Conservation (phyloP, 2,329 filamentous ascomycete genomes). For the Phialemoniopsis sp. region DNA sequence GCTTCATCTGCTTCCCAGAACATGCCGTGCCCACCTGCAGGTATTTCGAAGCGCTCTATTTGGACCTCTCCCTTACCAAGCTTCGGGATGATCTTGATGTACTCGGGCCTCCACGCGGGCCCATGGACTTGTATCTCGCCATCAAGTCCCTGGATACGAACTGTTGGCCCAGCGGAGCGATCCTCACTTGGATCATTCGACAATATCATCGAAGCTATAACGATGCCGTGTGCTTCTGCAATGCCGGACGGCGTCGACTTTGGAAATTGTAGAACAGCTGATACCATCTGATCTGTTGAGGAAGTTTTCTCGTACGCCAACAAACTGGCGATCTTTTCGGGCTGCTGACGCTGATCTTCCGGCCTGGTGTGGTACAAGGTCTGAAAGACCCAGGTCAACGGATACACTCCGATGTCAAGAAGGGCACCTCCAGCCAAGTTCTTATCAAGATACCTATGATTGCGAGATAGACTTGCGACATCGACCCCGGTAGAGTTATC, state of each 20-base stretch:
- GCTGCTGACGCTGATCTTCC: too few relatives aligned
- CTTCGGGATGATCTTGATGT: too few relatives aligned
- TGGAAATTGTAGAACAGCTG: too few relatives aligned
- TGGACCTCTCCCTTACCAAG: conserved; percentile 42
- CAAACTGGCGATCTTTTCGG: conserved; percentile 65
- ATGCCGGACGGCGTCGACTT: too few relatives aligned
- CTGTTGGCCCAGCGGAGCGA: too few relatives aligned
- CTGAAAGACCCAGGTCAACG: conserved; percentile 85
- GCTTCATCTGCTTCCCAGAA: conserved; percentile 32
- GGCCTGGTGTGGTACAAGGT: conserved; percentile 73
- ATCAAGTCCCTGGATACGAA: conserved; percentile 73
- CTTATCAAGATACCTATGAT: conserved; percentile 73
- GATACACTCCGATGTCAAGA: conserved; percentile 81
- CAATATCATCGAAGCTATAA: too few relatives aligned
- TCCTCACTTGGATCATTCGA: too few relatives aligned
- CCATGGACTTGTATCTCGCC: conserved; percentile 79
- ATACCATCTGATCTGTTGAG: conserved; percentile 72
- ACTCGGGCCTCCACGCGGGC: conserved; percentile 61
- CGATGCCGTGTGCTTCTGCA: too few relatives aligned
- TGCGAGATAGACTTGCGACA: conserved; percentile 50
- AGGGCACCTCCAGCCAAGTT: conserved; percentile 78
- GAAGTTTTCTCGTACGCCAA: conserved; percentile 66
- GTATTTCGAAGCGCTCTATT: too few relatives aligned
- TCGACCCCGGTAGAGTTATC: conserved; percentile 56
- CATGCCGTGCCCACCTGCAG: too few relatives aligned